These are phyloP conservation scores for Suillus lakei DNA, from an alignment of 768 basidiomycete genomes.

Conservation along the genomic window DNA sequence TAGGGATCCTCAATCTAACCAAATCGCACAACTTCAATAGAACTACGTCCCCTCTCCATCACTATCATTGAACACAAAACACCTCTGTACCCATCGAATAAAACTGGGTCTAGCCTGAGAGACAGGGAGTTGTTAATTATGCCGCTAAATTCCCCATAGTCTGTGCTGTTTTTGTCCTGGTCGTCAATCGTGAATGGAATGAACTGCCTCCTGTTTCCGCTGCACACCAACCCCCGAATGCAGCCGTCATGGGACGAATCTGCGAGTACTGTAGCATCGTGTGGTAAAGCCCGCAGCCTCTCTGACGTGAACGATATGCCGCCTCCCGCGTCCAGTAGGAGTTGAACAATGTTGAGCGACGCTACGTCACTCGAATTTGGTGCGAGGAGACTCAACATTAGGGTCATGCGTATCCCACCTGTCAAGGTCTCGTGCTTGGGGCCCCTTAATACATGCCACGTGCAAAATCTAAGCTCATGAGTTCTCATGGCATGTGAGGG, in stretches of 20 bases:
- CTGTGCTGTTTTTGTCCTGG: not conserved
- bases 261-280: slow-evolving; percentile 8
- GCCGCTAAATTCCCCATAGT: not conserved
- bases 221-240: slow-evolving; percentile 7
- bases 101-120: not conserved
- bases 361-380: not conserved
- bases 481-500: not conserved
- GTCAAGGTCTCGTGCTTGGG: not conserved
- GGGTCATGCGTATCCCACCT: not conserved
- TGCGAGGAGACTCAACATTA: not conserved
- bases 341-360: not conserved
- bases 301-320: not conserved
- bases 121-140: not conserved
- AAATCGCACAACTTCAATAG: not conserved
- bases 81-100: slow-evolving; percentile 13
- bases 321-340: not conserved
- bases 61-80: slow-evolving; percentile 3
- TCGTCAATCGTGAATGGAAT: slow-evolving; percentile 8
- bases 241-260: slow-evolving; percentile 13
- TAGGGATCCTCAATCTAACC: not conserved
- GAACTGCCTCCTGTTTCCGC: not conserved
- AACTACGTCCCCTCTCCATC: not conserved
- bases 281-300: not conserved
- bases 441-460: not conserved
- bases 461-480: not conserved